Percentiles rank a stretch among this genome's conserved stretches.
Evolutionary conservation across 2,329 filamentous ascomycete species (phyloP).

Genomic region (Sarocladium oryzae): DNA sequence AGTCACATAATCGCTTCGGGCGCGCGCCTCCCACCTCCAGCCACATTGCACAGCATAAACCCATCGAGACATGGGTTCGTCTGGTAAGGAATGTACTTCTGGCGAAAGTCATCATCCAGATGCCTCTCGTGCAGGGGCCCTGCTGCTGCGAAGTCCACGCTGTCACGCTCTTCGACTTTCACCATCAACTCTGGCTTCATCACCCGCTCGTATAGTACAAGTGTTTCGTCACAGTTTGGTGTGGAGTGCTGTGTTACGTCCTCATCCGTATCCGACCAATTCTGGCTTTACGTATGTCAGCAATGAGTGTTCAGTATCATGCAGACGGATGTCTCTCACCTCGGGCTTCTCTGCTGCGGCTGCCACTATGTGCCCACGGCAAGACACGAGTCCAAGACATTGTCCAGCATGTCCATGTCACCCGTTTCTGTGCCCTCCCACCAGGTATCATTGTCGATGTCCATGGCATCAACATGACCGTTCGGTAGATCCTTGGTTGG

Average conservation of each 20-base stretch:
- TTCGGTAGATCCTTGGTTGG: slow-evolving; percentile 36
- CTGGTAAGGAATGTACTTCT: background rate
- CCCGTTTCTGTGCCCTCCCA: slow-evolving; percentile 55
- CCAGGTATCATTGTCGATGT: slow-evolving; percentile 49
- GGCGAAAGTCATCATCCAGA: background rate
- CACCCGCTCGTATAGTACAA: background rate
- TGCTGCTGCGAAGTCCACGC: background rate
- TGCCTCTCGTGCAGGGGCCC: background rate
- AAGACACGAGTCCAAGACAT: slow-evolving; percentile 50
- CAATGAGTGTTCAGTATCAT: background rate
- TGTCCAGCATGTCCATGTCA: slow-evolving; percentile 48
- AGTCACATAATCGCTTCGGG: background rate
- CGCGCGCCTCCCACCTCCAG: background rate
- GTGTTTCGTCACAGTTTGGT: no score
- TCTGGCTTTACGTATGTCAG: background rate
- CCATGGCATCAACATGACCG: slow-evolving; percentile 44
- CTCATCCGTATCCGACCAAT: background rate
- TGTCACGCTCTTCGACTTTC: background rate
- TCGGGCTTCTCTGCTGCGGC: slow-evolving; percentile 1
- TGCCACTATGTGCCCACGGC: slow-evolving; percentile 33
- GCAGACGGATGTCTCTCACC: background rate
- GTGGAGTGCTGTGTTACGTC: background rate
- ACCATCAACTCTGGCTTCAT: background rate
- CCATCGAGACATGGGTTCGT: background rate
- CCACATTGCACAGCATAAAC: background rate